These are phyloP conservation scores for Talaromyces sp. DNA, from an alignment of 2,329 filamentous ascomycete species.

Conservation along the genomic window DNA sequence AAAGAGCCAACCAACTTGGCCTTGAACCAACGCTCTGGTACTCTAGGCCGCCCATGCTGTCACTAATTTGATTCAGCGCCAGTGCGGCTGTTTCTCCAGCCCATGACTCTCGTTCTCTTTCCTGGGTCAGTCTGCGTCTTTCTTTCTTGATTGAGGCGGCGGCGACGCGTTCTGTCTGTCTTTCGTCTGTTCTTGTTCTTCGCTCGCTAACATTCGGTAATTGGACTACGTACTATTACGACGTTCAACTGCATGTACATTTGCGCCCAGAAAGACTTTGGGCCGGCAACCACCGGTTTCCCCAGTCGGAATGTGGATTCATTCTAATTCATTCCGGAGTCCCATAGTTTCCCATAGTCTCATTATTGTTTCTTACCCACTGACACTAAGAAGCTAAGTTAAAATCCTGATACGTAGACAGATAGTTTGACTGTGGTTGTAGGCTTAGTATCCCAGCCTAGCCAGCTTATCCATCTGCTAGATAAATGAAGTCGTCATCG, in stretches of 20 bases:
- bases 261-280: conserved; percentile 15
- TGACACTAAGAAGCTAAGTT: conserved; percentile 2
- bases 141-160: not conserved
- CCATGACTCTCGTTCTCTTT: not conserved
- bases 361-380: conserved; percentile 10
- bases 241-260: conserved; percentile 1
- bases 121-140: not conserved
- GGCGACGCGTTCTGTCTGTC: not conserved
- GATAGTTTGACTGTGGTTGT: conserved; percentile 1
- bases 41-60: conserved; percentile 6
- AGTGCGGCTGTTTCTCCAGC: conserved; percentile 8
- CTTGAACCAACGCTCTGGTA: conserved; percentile 11
- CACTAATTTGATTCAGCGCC: conserved; percentile 10
- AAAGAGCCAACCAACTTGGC: conserved; percentile 4
- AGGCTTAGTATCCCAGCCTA: conserved; percentile 2
- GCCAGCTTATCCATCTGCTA: not conserved
- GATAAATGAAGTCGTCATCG: conserved; percentile 11
- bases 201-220: not conserved
- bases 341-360: conserved; percentile 3
- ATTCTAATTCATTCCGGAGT: conserved; percentile 2
- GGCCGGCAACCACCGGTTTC: not conserved
- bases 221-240: not conserved
- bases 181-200: not conserved
- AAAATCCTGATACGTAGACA: conserved; percentile 3
- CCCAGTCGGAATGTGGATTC: conserved; percentile 9